These are phyloP conservation scores for Nyssa sinensis DNA, from an alignment of 148 eudicot species.

Conservation along the genomic window DNA sequence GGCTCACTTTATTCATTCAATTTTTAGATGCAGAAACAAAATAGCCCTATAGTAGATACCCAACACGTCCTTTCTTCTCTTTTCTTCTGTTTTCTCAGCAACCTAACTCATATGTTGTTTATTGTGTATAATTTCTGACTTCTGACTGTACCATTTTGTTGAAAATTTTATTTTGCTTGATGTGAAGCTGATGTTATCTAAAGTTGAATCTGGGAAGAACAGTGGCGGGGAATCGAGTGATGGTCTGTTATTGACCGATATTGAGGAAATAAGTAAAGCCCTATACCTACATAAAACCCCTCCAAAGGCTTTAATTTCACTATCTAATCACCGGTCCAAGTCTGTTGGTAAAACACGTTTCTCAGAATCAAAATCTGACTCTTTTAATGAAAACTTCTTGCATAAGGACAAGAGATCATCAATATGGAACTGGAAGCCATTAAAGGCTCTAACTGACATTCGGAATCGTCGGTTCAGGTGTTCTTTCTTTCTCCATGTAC, in stretches of 20 bases:
- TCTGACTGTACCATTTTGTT: not conserved
- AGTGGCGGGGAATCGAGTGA: slow-evolving; percentile 28
- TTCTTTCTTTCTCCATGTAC: slow-evolving; percentile 76
- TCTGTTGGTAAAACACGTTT: slow-evolving; percentile 22
- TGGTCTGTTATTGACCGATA: slow-evolving; percentile 61
- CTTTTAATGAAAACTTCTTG: slow-evolving; percentile 23
- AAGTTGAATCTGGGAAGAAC: slow-evolving; percentile 28
- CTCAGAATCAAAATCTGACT: slow-evolving; percentile 17
- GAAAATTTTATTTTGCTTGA: not conserved
- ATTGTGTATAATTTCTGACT: not conserved
- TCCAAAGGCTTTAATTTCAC: slow-evolving; percentile 30
- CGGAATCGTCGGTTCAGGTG: slow-evolving; percentile 42
- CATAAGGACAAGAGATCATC: slow-evolving; percentile 49
- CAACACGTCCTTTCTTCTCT: not conserved
- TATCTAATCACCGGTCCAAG: slow-evolving; percentile 22
- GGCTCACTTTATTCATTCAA: not conserved
- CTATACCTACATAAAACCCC: slow-evolving; percentile 48
- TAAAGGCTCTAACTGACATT: slow-evolving; percentile 55
- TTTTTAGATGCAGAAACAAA: not conserved
- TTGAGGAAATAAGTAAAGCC: slow-evolving; percentile 70
- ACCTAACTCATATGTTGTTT: not conserved
- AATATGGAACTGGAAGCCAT: slow-evolving; percentile 75
- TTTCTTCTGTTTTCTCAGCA: not conserved
- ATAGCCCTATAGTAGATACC: not conserved
- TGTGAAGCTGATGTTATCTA: slow-evolving; percentile 33